These are phyloP conservation scores for Geum urbanum DNA, from an alignment of 306 rosid genomes.

Conservation along the genomic window DNA sequence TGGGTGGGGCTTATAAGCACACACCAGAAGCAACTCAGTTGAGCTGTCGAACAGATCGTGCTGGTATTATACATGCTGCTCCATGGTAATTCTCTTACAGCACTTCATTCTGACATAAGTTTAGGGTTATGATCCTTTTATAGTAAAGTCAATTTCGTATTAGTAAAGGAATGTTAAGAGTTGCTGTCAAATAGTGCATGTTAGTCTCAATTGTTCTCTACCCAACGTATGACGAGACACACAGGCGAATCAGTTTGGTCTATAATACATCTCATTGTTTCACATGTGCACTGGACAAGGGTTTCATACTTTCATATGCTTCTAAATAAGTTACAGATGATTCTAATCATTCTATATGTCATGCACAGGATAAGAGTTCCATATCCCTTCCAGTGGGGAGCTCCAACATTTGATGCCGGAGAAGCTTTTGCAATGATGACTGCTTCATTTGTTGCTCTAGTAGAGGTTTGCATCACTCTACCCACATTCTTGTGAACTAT, in stretches of 20 bases:
- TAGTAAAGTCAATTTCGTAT: neutral
- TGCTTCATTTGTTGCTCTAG: constrained; percentile 84
- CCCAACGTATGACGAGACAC: constrained; percentile 6
- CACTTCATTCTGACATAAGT: constrained; percentile 11
- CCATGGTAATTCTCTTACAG: constrained; percentile 58
- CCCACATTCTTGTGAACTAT: constrained; percentile 2
- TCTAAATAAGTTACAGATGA: constrained; percentile 77
- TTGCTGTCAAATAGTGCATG: neutral
- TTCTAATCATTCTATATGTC: constrained; percentile 2
- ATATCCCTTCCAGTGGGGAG: constrained; percentile 99
- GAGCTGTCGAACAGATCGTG: constrained; percentile 88
- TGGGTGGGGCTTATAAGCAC: constrained; percentile 82
- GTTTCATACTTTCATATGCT: constrained; percentile 50
- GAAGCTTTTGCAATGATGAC: constrained; percentile 99
- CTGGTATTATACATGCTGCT: constrained; percentile 79
- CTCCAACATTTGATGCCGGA: constrained; percentile 94
- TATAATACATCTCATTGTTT: neutral
- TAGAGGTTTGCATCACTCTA: constrained; percentile 52
- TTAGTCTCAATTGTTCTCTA: neutral
- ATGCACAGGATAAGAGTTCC: constrained; percentile 81
- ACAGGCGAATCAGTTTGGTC: constrained; percentile 5
- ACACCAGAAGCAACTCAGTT: constrained; percentile 43
- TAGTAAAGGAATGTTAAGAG: neutral
- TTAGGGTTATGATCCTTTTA: neutral
- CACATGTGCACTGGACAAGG: constrained; percentile 48